phyloP scores from a whole-genome alignment of 352 stramenopile species.

The Globisporangium okanoganense region DNA sequence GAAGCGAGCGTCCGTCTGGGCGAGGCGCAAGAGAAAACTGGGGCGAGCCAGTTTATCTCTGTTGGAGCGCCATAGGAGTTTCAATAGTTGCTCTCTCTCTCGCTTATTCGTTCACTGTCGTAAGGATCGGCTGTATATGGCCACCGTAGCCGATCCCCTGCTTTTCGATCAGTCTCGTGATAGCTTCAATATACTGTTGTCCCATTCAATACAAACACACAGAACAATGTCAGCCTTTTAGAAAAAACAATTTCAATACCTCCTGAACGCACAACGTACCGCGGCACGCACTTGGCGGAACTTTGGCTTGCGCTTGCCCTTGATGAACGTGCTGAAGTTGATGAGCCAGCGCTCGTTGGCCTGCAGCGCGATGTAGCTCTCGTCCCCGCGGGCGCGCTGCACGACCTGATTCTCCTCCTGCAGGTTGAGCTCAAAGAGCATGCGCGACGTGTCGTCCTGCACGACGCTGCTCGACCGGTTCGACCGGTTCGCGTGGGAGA shows the following conservation, averaged over 20 bases:
- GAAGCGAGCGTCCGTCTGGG: slow-evolving; percentile 58
- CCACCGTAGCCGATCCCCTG: slow-evolving; percentile 30
- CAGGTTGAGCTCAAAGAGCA: slow-evolving; percentile 44
- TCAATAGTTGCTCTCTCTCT: not conserved
- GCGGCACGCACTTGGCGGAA: slow-evolving; percentile 45
- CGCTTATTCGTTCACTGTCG: slow-evolving; percentile 5
- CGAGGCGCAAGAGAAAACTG: slow-evolving; percentile 27
- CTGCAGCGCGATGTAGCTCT: slow-evolving; percentile 44
- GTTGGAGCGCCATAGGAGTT: slow-evolving; percentile 5
- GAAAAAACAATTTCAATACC: not conserved
- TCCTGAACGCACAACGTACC: slow-evolving; percentile 17
- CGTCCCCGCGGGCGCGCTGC: slow-evolving; percentile 42
- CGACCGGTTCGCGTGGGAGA: slow-evolving; percentile 5
- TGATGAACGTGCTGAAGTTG: slow-evolving; percentile 56
- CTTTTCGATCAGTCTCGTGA: slow-evolving; percentile 58
- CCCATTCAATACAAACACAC: not conserved
- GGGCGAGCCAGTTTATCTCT: slow-evolving; percentile 7
- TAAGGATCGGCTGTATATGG: not conserved
- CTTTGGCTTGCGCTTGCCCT: slow-evolving; percentile 33
- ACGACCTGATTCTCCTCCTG: slow-evolving; percentile 49
- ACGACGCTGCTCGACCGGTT: slow-evolving; percentile 11
- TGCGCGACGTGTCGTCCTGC: slow-evolving; percentile 12
- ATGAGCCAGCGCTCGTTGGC: slow-evolving; percentile 49
- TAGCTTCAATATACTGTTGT: slow-evolving; percentile 60
- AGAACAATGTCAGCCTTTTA: not conserved